Evolutionary conservation across 164 flowering plant species (phyloP).

Genomic region (Protea cynaroides): DNA sequence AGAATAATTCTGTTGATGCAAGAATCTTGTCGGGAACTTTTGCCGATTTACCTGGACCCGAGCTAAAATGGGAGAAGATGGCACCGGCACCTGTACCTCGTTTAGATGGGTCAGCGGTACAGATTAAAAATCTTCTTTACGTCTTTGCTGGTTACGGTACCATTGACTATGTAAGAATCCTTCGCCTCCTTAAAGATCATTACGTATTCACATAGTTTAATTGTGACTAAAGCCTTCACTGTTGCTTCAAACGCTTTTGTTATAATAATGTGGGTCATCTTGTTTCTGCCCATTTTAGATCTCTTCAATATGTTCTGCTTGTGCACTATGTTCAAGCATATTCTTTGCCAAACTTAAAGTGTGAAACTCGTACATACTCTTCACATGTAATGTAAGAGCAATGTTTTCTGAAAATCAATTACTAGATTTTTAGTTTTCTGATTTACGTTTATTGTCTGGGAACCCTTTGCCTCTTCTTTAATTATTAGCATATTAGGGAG

Average conservation of each 20-base stretch:
- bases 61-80: constrained; percentile 80
- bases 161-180: constrained; percentile 55
- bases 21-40: constrained; percentile 56
- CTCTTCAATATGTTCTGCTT: not conserved
- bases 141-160: constrained; percentile 84
- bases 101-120: constrained; percentile 76
- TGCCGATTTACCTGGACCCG: constrained; percentile 79
- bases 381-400: not conserved
- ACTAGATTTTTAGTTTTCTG: not conserved
- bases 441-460: not conserved
- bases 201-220: not conserved
- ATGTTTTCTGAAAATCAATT: not conserved
- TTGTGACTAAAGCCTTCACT: not conserved
- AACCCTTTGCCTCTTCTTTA: not conserved
- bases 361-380: not conserved
- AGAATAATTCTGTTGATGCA: not conserved
- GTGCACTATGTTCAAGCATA: not conserved
- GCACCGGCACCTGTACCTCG: constrained; percentile 79
- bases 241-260: not conserved
- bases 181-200: not conserved
- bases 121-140: constrained; percentile 66
- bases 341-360: not conserved
- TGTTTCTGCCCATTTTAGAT: not conserved
- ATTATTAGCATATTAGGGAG: too few relatives aligned
- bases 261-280: not conserved